phyloP scores from a whole-genome alignment of 78 protist genomes.

The Isochrysis galbana region DNA sequence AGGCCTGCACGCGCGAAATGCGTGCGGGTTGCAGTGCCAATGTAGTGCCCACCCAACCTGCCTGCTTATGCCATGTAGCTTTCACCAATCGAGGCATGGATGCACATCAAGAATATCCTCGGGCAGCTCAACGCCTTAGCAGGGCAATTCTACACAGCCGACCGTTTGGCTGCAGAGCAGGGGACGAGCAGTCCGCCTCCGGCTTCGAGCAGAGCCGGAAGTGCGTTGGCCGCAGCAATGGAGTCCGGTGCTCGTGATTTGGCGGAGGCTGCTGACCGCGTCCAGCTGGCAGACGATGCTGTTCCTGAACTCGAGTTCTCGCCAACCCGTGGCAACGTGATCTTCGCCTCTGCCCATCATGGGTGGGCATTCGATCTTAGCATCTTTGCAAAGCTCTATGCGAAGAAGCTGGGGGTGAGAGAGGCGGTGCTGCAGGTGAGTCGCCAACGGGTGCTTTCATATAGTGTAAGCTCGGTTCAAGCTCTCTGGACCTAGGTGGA shows the following conservation, averaged over 20 bases:
- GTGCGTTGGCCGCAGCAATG: neutral
- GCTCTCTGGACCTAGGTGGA: no score
- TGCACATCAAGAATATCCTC: slow-evolving; percentile 58
- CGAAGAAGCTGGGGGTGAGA: slow-evolving; percentile 60
- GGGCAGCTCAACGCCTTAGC: neutral
- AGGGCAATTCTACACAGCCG: neutral
- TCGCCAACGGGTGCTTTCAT: no score
- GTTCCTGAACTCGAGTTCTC: slow-evolving; percentile 53
- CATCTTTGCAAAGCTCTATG: slow-evolving; percentile 62
- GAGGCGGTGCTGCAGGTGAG: slow-evolving; percentile 48
- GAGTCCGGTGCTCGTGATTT: neutral
- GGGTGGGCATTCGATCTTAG: slow-evolving; percentile 89
- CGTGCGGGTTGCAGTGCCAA: no score
- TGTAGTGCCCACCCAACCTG: no score
- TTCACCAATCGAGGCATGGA: slow-evolving; percentile 79
- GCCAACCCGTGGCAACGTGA: slow-evolving; percentile 93
- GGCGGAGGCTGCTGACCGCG: neutral
- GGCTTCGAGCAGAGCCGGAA: no score
- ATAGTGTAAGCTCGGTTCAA: no score
- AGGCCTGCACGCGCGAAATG: no score
- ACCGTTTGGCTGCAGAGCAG: neutral
- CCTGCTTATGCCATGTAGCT: no score
- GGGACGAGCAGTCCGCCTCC: no score
- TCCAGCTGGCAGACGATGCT: neutral
- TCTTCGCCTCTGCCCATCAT: slow-evolving; percentile 83